These are phyloP conservation scores for Tylopilus rubrobrunneus DNA, from an alignment of 768 basidiomycete genomes.

Conservation along the genomic window DNA sequence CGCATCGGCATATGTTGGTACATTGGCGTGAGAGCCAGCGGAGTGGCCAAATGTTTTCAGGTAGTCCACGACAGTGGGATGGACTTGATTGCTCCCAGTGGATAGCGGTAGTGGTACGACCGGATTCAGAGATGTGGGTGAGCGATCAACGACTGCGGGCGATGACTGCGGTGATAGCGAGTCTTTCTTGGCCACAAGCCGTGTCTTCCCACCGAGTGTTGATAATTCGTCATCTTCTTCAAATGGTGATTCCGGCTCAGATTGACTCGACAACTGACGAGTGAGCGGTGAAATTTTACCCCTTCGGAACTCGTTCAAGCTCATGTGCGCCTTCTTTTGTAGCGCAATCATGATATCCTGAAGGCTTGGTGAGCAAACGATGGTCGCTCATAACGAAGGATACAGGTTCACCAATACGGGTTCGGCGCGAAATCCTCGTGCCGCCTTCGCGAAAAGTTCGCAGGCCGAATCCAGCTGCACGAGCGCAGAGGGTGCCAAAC, in stretches of 20 bases:
- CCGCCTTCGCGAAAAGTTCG: conserved; percentile 68
- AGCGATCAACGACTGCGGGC: conserved; percentile 47
- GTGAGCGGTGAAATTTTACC: conserved; percentile 47
- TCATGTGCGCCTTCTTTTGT: conserved; percentile 62
- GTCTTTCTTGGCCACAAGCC: conserved; percentile 60
- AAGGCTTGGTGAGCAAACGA: conserved; percentile 8
- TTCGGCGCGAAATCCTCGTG: conserved; percentile 58
- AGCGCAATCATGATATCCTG: conserved; percentile 64
- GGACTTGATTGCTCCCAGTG: conserved; percentile 46
- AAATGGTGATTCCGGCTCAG: conserved; percentile 41
- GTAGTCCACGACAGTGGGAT: conserved; percentile 67
- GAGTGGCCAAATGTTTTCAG: conserved; percentile 53
- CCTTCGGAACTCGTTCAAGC: conserved; percentile 59
- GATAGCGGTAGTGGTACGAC: conserved; percentile 67
- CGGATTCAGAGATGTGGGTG: conserved; percentile 68
- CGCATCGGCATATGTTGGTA: conserved; percentile 27
- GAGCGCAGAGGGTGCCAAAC: conserved; percentile 69
- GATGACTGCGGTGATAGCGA: conserved; percentile 48
- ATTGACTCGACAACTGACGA: conserved; percentile 30
- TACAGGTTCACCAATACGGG: conserved; percentile 53
- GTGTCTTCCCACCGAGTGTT: conserved; percentile 62
- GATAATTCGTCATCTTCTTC: conserved; percentile 63
- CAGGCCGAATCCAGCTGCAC: conserved; percentile 73
- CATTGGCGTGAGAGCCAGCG: conserved; percentile 16
- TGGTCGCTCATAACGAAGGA: background rate